phyloP scores from a whole-genome alignment of 164 flowering plant species.

The Stephania yunnanensis region DNA sequence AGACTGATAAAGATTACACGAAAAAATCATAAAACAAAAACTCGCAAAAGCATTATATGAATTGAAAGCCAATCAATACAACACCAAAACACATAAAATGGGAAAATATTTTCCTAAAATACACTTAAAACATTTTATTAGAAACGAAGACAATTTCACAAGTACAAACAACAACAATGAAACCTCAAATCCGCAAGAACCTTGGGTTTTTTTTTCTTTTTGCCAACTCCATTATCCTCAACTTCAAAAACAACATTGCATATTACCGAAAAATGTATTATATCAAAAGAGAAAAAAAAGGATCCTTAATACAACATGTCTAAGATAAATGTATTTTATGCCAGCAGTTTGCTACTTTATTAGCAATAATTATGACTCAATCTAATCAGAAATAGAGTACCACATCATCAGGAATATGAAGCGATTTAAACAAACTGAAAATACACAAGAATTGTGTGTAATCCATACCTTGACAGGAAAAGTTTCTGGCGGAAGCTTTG shows the following conservation, averaged over 20 bases:
- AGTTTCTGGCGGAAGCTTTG: slow-evolving; percentile 90
- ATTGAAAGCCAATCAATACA: not conserved
- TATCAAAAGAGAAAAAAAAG: not conserved
- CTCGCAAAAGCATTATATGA: not conserved
- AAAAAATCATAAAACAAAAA: not conserved
- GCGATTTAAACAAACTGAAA: not conserved
- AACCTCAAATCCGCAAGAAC: not conserved
- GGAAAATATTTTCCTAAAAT: not conserved
- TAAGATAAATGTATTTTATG: not conserved
- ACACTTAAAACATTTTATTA: not conserved
- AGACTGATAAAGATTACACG: not conserved
- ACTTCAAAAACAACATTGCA: not conserved
- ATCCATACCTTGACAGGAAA: slow-evolving; percentile 46
- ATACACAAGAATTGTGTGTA: not conserved
- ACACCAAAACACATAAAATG: not conserved
- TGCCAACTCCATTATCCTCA: not conserved
- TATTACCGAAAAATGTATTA: not conserved
- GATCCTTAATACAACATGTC: not conserved
- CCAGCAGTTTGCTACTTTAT: not conserved
- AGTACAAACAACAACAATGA: not conserved
- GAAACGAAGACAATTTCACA: not conserved
- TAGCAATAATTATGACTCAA: not conserved
- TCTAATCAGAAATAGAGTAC: not conserved
- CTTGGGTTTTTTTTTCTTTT: not conserved
- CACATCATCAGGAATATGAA: not conserved